Base-by-base conservation (phyloP, 352 stramenopile genomes). In the Phytopythium ostracodes region DNA sequence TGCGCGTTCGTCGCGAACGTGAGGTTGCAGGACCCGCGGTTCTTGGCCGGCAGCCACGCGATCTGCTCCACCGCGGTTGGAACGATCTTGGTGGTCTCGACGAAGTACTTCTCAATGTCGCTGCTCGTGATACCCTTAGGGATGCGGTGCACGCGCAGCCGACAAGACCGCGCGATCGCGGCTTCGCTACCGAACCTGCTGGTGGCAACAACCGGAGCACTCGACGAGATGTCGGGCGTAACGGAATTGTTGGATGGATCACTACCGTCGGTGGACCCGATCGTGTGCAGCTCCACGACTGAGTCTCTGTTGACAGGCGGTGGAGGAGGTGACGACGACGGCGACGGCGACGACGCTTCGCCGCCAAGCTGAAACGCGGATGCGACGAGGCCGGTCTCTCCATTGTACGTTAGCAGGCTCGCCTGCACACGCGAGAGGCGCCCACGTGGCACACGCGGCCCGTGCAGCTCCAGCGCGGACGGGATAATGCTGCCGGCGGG, bases 31-130 rank as follows among this genome's bases (percentile, higher is more conserved):
- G 84, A 89, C 43, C 87, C 85, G n/a, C 77, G 75, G 42, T 84
- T 87, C 67, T 91, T 71, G 12, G 79, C 76, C 8, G 75, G 67
- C n/a, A 79, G 70, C 76, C 73, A 91, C 27, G 70, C 59, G 58
- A 92, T 85, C 60, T 78, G 72, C 46, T 92, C 87, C 31, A 96
- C 81, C 18, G 75, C 75, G 0, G 59, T 68, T 43, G 87, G 84
- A 29, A 93, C 76, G 53, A 96, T 70, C 27, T 81, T 82, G 33
- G 84, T 66, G 7, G 69, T 78, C 38, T 84, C 60, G 51, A 81
- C 56, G 54, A 94, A 88, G 60, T 88, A 94, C 3, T 81, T 70
- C 55, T 96, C 73, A 11, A 96, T 81, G 53, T 96, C 83, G 24
- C 63, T 47, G 33, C 72, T 85, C 47, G 70, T 75, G 18, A 93